Conservation (phyloP, 108 stramenopile genomes). For the Cyclostephanos tholiformis region DNA sequence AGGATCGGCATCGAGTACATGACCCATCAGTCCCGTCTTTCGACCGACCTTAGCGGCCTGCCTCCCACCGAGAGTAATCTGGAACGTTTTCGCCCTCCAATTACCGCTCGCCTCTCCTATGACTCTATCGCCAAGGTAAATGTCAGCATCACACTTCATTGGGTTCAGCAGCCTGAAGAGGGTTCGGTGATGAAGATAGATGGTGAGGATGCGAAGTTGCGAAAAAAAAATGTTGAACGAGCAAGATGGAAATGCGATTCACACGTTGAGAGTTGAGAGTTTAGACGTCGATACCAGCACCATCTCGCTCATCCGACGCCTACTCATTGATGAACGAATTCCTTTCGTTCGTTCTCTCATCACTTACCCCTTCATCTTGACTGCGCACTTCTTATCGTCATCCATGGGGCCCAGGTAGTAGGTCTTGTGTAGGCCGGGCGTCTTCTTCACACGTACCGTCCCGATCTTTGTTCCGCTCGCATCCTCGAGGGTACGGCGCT, state of each 20-base stretch:
- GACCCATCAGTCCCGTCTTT: conserved; percentile 13
- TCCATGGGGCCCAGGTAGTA: conserved; percentile 17
- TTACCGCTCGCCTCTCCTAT: conserved; percentile 23
- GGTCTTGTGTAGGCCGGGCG: not conserved
- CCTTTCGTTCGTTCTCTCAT: too few species aligned
- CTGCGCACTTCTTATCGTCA: conserved; percentile 21
- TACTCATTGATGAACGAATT: too few species aligned
- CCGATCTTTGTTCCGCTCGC: not conserved
- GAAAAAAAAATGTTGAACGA: not conserved
- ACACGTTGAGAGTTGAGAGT: not conserved
- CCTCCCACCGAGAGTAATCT: conserved; percentile 12
- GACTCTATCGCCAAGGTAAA: conserved; percentile 10
- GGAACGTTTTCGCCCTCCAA: conserved; percentile 27
- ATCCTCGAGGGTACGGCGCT: conserved; percentile 19
- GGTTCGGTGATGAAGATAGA: not conserved
- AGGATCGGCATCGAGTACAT: too few species aligned
- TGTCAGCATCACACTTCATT: conserved; percentile 27
- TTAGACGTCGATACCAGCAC: too few species aligned
- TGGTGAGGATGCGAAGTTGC: not conserved
- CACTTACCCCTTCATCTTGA: conserved; percentile 15
- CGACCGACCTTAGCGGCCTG: conserved; percentile 5
- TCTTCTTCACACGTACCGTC: conserved; percentile 12
- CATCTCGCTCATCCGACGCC: not conserved
- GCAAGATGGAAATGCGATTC: not conserved
- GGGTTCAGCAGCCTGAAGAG: conserved; percentile 10